Percentiles rank a stretch among this genome's conserved stretches.
phyloP scores from a whole-genome alignment of 768 basidiomycete species.

The Xerocomellus chrysenteron region DNA sequence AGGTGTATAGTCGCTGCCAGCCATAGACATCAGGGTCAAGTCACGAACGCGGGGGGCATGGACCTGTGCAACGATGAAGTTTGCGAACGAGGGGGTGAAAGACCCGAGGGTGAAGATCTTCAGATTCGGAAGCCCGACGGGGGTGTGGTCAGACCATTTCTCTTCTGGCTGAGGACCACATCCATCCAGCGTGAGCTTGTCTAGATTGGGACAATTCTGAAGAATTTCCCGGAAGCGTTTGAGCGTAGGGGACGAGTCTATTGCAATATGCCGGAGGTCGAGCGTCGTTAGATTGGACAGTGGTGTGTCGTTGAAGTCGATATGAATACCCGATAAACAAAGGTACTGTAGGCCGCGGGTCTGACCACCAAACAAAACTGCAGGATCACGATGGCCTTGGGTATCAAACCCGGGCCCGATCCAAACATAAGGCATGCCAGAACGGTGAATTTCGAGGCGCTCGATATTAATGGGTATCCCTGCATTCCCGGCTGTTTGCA shows the following conservation, averaged over 20 bases:
- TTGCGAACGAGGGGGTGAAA: constrained; percentile 47
- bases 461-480: constrained; percentile 47
- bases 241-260: constrained; percentile 50
- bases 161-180: constrained; percentile 49
- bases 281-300: constrained; percentile 58
- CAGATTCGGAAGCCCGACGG: constrained; percentile 50
- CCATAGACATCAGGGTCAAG: constrained; percentile 56
- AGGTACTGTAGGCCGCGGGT: constrained; percentile 50
- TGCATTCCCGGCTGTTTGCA: constrained; percentile 38
- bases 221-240: constrained; percentile 55
- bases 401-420: constrained; percentile 42
- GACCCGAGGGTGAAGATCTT: constrained; percentile 57
- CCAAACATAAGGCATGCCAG: constrained; percentile 47
- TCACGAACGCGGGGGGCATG: constrained; percentile 56
- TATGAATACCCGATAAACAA: constrained; percentile 55
- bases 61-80: constrained; percentile 48
- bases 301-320: constrained; percentile 55
- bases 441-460: constrained; percentile 65
- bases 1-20: constrained; percentile 49
- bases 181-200: constrained; percentile 59
- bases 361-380: constrained; percentile 51
- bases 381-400: constrained; percentile 29
- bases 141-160: constrained; percentile 31
- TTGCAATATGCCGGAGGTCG: constrained; percentile 61
- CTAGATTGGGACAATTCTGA: constrained; percentile 44